A percentile compares a stretch with the other conserved stretches of the same genome.
These are phyloP conservation scores for Xylaria sp. DNA, from an alignment of 2,329 filamentous ascomycete species.

Conservation along the genomic window DNA sequence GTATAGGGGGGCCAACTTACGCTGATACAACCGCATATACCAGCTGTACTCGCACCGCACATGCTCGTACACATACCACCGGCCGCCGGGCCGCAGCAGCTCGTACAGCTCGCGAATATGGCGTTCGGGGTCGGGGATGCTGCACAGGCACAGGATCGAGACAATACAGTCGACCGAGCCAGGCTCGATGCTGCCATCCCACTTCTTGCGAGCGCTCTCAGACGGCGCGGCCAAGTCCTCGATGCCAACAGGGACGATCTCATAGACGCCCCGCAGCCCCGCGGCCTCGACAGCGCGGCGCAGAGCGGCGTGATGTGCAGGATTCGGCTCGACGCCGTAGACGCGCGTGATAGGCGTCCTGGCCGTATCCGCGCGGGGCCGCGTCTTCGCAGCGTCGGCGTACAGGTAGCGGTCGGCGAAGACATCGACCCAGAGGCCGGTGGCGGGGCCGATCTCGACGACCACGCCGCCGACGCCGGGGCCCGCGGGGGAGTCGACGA, in stretches of 20 bases:
- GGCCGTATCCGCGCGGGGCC: constrained; percentile 2
- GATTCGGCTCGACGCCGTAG: constrained; percentile 70
- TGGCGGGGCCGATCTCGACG: constrained; percentile 67
- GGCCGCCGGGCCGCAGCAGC: constrained; percentile 64
- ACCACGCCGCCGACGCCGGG: constrained; percentile 56
- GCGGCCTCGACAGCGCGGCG: constrained; percentile 53
- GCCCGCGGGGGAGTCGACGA: constrained; percentile 43
- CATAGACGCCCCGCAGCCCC: constrained; percentile 62
- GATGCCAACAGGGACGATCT: constrained; percentile 63
- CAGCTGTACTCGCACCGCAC: constrained; percentile 50
- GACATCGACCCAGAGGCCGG: constrained; percentile 64
- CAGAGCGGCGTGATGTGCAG: constrained; percentile 56
- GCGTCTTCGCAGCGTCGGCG: not conserved
- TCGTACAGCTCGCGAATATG: constrained; percentile 62
- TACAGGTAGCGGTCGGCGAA: constrained; percentile 42
- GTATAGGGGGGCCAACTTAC: constrained; percentile 47
- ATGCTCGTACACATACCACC: constrained; percentile 69
- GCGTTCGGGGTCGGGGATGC: constrained; percentile 63
- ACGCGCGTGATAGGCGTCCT: constrained; percentile 50
- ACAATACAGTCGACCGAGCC: constrained; percentile 65
- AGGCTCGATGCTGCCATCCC: constrained; percentile 53
- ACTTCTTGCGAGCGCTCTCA: constrained; percentile 38
- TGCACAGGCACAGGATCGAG: constrained; percentile 66
- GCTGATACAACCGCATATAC: constrained; percentile 55
- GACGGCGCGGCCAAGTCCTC: constrained; percentile 53